Evolutionary conservation across 2,329 filamentous ascomycete species (phyloP).

Genomic region (Verticillium nonalfalfae): DNA sequence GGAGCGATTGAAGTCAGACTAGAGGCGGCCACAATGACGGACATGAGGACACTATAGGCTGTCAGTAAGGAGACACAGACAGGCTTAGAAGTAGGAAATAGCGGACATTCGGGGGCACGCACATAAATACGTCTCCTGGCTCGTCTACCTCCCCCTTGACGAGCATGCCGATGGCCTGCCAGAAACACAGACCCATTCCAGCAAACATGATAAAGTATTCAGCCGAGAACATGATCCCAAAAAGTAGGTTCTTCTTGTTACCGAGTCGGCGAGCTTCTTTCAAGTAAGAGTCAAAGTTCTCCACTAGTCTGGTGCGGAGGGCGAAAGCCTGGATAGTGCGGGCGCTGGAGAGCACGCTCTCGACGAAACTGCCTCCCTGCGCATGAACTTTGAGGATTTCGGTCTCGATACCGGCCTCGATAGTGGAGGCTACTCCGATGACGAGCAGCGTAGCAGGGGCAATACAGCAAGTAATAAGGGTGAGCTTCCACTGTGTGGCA

Average conservation of each 20-base stretch:
- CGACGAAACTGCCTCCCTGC: slow-evolving; percentile 17
- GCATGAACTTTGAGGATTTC: slow-evolving; percentile 17
- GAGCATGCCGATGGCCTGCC: slow-evolving; percentile 29
- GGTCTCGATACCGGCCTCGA: slow-evolving; percentile 16
- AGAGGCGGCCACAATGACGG: slow-evolving; percentile 14
- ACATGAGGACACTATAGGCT: slow-evolving; percentile 15
- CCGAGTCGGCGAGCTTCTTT: slow-evolving; percentile 15
- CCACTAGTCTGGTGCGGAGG: slow-evolving; percentile 7
- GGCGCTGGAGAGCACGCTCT: slow-evolving; percentile 14
- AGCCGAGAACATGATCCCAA: slow-evolving; percentile 22
- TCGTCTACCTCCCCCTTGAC: slow-evolving; percentile 11
- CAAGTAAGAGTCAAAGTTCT: slow-evolving; percentile 6
- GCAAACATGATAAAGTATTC: slow-evolving; percentile 30
- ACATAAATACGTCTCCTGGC: slow-evolving; percentile 11
- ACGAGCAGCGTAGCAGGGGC: slow-evolving; percentile 16
- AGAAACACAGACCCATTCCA: slow-evolving; percentile 13
- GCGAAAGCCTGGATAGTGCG: slow-evolving; percentile 12
- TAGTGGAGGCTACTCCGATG: slow-evolving; percentile 12
- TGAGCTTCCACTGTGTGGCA: slow-evolving; percentile 29
- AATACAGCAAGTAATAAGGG: slow-evolving; percentile 35
- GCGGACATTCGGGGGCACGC: neutral
- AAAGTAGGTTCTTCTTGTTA: slow-evolving; percentile 22
- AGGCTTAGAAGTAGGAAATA: slow-evolving; percentile 18
- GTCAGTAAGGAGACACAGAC: neutral
- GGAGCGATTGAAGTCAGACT: slow-evolving; percentile 13